Base-by-base conservation (phyloP, 2,329 filamentous ascomycete species). In the Aspergillus spinulosporus region DNA sequence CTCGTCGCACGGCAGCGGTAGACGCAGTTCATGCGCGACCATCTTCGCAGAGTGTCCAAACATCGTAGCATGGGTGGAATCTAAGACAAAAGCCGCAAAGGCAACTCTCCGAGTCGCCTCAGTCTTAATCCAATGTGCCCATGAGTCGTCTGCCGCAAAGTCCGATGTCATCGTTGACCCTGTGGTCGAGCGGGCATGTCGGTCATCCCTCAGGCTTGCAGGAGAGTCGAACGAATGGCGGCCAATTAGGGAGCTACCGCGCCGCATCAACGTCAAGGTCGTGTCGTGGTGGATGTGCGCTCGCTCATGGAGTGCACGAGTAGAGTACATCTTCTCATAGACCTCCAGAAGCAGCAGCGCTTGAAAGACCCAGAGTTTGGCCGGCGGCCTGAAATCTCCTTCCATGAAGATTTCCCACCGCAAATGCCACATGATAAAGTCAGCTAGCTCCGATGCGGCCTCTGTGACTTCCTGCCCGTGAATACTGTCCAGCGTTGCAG, bases 281-380 rank as follows among this genome's bases (percentile, higher is more conserved):
- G 93, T 97, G 11, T 93, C 93, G 70, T 99, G 94, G 68, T 97
- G 93, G 45, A 97, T 96, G 66, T 97, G 93, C 1, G 93, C 93
- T 62, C 94, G 84, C 74, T 99, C 94, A 72, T 99, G 94, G 32
- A 97, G 79, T 57, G 90, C 88, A 61, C 92, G 84, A 0, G 93
- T 96, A 39, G 92, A 94, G 72, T 93, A 97, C 89, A 96, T 94
- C 80, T 99, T 99, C 76, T 99, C 94, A 67, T 96, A 97, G 0
- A 96, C 78, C 71, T 99, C 94, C 9, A 97, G 81, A 3, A 97
- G 81, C 3, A 97, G 79, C 50, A 97, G 77, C 1, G 93, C 88
- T 71, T 97, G 94, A 76, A 97, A 97, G 0, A 96, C 85, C 93
- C 93, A 99, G 5, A 99, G 77, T 74, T 96, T 96, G 6, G 93